These are phyloP conservation scores for Notholithocarpus densiflorus DNA, from an alignment of 306 rosid genomes.

Conservation along the genomic window DNA sequence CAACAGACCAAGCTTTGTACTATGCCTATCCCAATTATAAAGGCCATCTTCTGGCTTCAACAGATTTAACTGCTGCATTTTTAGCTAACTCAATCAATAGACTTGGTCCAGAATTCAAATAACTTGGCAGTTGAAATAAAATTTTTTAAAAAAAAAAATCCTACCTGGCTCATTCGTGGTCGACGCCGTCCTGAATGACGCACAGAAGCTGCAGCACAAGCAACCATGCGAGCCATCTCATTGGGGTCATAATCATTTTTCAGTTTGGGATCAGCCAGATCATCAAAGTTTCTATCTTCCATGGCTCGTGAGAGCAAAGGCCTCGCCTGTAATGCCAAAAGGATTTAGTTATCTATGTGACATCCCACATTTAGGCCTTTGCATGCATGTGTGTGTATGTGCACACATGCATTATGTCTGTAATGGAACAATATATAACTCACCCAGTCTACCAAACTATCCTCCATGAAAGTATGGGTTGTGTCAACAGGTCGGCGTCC, in stretches of 20 bases:
- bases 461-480: conserved; percentile 64
- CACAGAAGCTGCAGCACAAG: conserved; percentile 91
- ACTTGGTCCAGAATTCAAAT: background rate
- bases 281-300: conserved; percentile 66
- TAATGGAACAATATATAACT: conserved; percentile 27
- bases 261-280: conserved; percentile 73
- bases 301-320: conserved; percentile 72
- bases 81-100: background rate
- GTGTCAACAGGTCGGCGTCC: conserved; percentile 84
- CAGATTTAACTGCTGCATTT: background rate
- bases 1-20: background rate
- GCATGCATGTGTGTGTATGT: background rate
- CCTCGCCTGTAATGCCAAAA: conserved; percentile 78
- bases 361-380: background rate
- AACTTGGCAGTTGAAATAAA: background rate
- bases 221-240: conserved; percentile 83
- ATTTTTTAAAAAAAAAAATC: background rate
- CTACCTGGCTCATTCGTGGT: conserved; percentile 95
- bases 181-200: conserved; percentile 96
- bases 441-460: conserved; percentile 97
- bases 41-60: background rate
- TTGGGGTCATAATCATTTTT: conserved; percentile 49
- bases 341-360: background rate
- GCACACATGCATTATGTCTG: background rate
- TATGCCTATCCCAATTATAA: background rate